phyloP scores from a whole-genome alignment of 441 rosid species.

The Aquilaria agallochum region DNA sequence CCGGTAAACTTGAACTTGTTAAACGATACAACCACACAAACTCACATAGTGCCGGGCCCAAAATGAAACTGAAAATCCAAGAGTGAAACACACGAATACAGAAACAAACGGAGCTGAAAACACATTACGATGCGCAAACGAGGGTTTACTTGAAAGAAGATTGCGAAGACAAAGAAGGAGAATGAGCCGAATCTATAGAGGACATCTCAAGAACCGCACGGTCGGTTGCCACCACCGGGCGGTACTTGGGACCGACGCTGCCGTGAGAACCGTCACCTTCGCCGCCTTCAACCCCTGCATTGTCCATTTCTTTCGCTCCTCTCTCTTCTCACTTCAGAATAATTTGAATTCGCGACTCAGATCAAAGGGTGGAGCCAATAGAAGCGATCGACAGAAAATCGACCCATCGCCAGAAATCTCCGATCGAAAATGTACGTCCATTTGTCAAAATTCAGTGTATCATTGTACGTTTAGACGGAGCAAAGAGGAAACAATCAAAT shows the following conservation, averaged over 20 bases:
- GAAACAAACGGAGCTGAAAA: too few species aligned
- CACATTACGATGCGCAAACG: neutral
- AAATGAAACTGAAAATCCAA: too few species aligned
- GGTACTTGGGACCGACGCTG: conserved; percentile 58
- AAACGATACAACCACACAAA: too few species aligned
- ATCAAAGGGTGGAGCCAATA: conserved; percentile 6
- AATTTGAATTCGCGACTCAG: neutral
- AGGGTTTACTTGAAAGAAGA: conserved; percentile 35
- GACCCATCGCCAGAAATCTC: neutral
- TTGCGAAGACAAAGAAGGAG: conserved; percentile 31
- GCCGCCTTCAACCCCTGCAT: conserved; percentile 71
- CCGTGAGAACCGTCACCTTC: conserved; percentile 53
- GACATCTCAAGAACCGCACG: conserved; percentile 96
- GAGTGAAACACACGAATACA: too few species aligned
- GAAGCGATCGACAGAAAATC: neutral
- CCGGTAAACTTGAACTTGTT: too few species aligned
- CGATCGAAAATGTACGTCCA: neutral
- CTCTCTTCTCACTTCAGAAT: neutral
- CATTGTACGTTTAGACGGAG: too few species aligned
- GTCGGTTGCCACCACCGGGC: conserved; percentile 88
- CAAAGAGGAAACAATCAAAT: neutral
- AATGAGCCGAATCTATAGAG: conserved; percentile 72
- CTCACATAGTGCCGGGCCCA: too few species aligned
- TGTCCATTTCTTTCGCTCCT: conserved; percentile 39
- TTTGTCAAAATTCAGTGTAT: neutral